Conservation (phyloP, 2,329 filamentous ascomycete species). For the Neofusicoccum laricinum region DNA sequence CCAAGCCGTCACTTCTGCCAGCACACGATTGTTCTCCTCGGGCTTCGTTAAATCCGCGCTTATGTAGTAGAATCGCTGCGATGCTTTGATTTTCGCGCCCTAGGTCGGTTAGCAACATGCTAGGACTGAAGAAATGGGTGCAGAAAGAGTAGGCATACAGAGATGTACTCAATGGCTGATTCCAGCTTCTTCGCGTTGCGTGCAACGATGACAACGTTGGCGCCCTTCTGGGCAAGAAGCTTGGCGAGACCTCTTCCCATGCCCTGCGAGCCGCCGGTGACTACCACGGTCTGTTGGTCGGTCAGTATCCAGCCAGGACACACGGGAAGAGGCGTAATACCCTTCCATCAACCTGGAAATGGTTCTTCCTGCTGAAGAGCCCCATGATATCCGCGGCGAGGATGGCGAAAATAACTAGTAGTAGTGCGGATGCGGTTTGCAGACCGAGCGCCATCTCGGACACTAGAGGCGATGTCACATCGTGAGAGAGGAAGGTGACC, state of each 20-base stretch:
- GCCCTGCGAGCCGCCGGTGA: conserved; percentile 91
- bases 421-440: conserved; percentile 32
- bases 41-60: conserved; percentile 74
- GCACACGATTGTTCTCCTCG: conserved; percentile 66
- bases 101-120: conserved; percentile 30
- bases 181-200: conserved; percentile 74
- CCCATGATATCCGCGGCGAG: conserved; percentile 59
- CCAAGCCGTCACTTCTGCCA: conserved; percentile 73
- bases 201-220: conserved; percentile 81
- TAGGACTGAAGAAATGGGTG: no score
- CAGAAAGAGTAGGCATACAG: conserved; percentile 43
- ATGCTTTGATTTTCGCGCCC: conserved; percentile 63
- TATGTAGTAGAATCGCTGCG: conserved; percentile 80
- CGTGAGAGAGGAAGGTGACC: neutral
- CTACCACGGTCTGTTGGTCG: conserved; percentile 70
- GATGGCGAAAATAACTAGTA: conserved; percentile 35
- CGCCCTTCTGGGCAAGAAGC: conserved; percentile 76
- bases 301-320: conserved; percentile 16
- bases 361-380: conserved; percentile 65
- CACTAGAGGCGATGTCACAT: neutral
- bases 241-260: conserved; percentile 77
- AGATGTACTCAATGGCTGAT: conserved; percentile 63
- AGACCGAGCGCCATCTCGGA: conserved; percentile 35
- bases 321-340: conserved; percentile 48
- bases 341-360: conserved; percentile 81